phyloP scores from a whole-genome alignment of 257 asterid genomes.

The Rehmannia glutinosa region DNA sequence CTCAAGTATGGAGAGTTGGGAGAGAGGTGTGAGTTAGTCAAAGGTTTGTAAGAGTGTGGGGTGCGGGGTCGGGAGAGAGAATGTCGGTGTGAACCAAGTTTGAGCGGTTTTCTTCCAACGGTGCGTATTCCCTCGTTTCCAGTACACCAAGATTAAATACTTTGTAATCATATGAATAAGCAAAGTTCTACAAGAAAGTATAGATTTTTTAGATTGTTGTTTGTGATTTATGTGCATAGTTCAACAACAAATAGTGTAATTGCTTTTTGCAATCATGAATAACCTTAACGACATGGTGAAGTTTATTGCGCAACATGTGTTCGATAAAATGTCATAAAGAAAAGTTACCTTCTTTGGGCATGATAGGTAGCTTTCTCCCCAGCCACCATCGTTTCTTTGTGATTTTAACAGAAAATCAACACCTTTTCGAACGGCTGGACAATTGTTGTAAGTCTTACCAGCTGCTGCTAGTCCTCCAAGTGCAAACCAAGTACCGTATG shows the following conservation, averaged over 20 bases:
- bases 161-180: not conserved
- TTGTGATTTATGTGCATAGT: too few relatives aligned
- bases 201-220: too few relatives aligned
- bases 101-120: slow-evolving; percentile 51
- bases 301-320: not conserved
- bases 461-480: slow-evolving; percentile 67
- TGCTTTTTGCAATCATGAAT: not conserved
- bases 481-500: slow-evolving; percentile 79
- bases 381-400: slow-evolving; percentile 72
- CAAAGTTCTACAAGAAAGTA: too few relatives aligned
- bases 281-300: not conserved
- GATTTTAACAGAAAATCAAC: slow-evolving; percentile 52
- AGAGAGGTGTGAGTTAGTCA: too few relatives aligned
- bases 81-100: slow-evolving; percentile 75
- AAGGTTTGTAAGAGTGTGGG: slow-evolving; percentile 18
- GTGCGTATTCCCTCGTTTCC: slow-evolving; percentile 47
- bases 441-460: slow-evolving; percentile 49
- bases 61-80: too few relatives aligned
- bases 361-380: slow-evolving; percentile 90
- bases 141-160: not conserved
- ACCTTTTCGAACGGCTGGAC: slow-evolving; percentile 47
- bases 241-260: too few relatives aligned
- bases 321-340: not conserved
- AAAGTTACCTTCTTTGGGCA: slow-evolving; percentile 61
- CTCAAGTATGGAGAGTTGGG: too few relatives aligned